phyloP scores from a whole-genome alignment of 352 stramenopile genomes.

The Elongisporangium prolatum region DNA sequence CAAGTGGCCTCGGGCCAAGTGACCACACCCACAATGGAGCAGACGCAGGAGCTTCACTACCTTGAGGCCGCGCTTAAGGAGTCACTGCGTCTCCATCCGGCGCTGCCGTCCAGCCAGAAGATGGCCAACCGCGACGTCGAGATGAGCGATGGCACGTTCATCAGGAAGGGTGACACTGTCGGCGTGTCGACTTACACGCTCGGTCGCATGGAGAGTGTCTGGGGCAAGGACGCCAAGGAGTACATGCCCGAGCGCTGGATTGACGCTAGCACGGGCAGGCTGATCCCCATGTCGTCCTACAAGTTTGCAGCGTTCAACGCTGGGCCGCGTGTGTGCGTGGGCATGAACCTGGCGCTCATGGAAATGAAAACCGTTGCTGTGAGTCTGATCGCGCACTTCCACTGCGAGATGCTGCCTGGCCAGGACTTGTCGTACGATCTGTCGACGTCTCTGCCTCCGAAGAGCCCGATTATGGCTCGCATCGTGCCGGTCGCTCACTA shows the following conservation, averaged over 20 bases:
- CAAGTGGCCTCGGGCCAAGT: slow-evolving; percentile 13
- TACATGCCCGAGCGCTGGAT: neutral
- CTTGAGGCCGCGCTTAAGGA: slow-evolving; percentile 64
- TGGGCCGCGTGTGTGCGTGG: slow-evolving; percentile 34
- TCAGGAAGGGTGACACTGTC: neutral
- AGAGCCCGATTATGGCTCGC: slow-evolving; percentile 5
- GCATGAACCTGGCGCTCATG: slow-evolving; percentile 33
- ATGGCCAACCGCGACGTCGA: neutral
- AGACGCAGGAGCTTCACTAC: slow-evolving; percentile 46
- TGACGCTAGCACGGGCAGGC: slow-evolving; percentile 9
- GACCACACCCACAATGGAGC: slow-evolving; percentile 29
- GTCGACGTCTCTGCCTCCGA: slow-evolving; percentile 37
- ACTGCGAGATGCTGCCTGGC: slow-evolving; percentile 11
- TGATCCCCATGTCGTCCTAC: slow-evolving; percentile 20
- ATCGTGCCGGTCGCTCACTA: neutral
- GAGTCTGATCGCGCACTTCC: slow-evolving; percentile 21
- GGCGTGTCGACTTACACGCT: neutral
- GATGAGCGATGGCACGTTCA: neutral
- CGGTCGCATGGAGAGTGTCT: neutral
- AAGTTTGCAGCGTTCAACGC: slow-evolving; percentile 42
- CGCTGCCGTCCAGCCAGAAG: slow-evolving; percentile 25
- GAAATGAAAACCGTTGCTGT: slow-evolving; percentile 40
- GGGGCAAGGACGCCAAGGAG: neutral
- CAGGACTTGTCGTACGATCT: slow-evolving; percentile 9
- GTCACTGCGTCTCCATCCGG: slow-evolving; percentile 55